These are phyloP conservation scores for Mucor ambiguus DNA, from an alignment of 371 early-diverging fungal genomes.

Conservation along the genomic window DNA sequence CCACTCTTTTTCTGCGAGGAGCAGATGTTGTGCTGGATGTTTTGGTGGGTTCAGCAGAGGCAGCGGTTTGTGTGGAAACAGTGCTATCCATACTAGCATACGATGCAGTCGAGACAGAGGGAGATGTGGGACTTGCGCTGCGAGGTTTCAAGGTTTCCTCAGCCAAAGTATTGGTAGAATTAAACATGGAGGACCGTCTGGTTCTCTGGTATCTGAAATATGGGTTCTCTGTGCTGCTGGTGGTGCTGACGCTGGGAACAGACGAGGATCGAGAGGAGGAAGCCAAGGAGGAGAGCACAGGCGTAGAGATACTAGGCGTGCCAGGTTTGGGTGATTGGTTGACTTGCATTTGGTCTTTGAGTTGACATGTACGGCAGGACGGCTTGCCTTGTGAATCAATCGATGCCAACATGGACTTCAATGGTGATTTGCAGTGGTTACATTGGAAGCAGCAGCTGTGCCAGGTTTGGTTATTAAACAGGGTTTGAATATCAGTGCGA, in stretches of 20 bases:
- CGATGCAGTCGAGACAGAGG: background rate
- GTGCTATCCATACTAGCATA: background rate
- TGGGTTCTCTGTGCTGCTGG: background rate
- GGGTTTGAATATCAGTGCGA: constrained; percentile 7
- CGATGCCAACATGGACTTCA: constrained; percentile 12
- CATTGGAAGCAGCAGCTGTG: constrained; percentile 26
- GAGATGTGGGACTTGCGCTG: background rate
- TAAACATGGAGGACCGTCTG: constrained; percentile 16
- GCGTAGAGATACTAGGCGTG: constrained; percentile 20
- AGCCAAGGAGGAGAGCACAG: constrained; percentile 10
- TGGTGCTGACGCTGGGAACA: background rate
- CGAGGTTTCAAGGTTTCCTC: background rate
- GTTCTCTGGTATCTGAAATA: constrained; percentile 11
- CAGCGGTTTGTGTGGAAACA: background rate
- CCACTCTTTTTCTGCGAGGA: constrained; percentile 14
- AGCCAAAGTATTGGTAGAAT: background rate
- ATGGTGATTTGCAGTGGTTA: constrained; percentile 8
- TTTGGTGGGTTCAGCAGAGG: background rate
- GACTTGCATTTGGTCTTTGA: background rate
- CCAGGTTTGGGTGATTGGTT: constrained; percentile 11
- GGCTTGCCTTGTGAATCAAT: constrained; percentile 15
- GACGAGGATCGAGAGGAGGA: constrained; percentile 13
- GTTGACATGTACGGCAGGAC: constrained; percentile 19
- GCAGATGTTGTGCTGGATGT: constrained; percentile 3
- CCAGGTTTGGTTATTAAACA: constrained; percentile 13